Conservation (phyloP, 2,329 filamentous ascomycete genomes). For the Bipolaris bicolor region DNA sequence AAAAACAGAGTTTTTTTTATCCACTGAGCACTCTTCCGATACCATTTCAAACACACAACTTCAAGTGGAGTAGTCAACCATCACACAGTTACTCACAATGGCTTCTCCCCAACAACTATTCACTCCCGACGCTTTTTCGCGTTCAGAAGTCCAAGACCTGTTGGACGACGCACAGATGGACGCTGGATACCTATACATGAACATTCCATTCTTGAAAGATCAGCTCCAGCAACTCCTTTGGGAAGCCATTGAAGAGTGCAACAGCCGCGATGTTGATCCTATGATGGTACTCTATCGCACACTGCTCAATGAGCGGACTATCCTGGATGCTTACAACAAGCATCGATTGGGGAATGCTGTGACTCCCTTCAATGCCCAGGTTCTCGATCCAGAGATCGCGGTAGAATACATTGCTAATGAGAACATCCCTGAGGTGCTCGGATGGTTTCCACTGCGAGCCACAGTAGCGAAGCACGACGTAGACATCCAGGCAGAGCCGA, state of each 20-base stretch:
- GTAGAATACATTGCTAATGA: slow-evolving; percentile 11
- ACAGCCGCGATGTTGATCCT: background rate
- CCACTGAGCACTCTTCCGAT: background rate
- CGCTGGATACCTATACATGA: slow-evolving; percentile 3
- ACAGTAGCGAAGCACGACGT: slow-evolving; percentile 4
- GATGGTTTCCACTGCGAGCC: slow-evolving; percentile 16
- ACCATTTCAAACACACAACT: background rate
- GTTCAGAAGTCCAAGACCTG: slow-evolving; percentile 9
- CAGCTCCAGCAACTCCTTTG: slow-evolving; percentile 3
- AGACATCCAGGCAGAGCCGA: background rate
- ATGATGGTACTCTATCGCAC: slow-evolving; percentile 7
- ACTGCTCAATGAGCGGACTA: slow-evolving; percentile 5
- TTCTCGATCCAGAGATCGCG: background rate
- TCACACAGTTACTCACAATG: background rate
- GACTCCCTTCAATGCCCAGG: slow-evolving; percentile 1
- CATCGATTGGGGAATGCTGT: slow-evolving; percentile 17
- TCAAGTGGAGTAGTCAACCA: background rate
- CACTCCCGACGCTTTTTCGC: background rate
- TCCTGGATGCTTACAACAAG: slow-evolving; percentile 21
- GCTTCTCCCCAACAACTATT: background rate
- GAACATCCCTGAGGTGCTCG: slow-evolving; percentile 13
- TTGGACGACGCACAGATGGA: slow-evolving; percentile 7
- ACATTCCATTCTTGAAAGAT: slow-evolving; percentile 4
- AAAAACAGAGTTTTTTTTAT: background rate
- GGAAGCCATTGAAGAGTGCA: slow-evolving; percentile 7